A percentile compares a stretch with the other conserved stretches of the same genome.
phyloP scores from a whole-genome alignment of 805 yeast species.

The Brettanomyces anomalus region DNA sequence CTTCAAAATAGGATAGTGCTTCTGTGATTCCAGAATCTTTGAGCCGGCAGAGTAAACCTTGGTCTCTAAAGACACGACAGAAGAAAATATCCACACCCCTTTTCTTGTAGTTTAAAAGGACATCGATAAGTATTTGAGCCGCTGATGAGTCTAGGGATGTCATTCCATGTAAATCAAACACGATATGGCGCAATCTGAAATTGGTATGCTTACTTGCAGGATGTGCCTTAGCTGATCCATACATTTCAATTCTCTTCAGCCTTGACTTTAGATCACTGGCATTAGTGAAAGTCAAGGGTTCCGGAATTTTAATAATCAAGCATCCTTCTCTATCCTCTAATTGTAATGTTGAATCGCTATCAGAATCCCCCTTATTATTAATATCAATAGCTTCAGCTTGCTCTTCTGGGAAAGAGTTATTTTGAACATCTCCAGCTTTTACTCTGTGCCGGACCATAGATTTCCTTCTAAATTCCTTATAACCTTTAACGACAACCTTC shows the following conservation, averaged over 20 bases:
- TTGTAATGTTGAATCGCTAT: slow-evolving; percentile 12
- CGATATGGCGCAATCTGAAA: slow-evolving; percentile 42
- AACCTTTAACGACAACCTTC: slow-evolving; percentile 18
- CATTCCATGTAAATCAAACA: slow-evolving; percentile 80
- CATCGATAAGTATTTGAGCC: slow-evolving; percentile 57
- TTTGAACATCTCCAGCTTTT: neutral
- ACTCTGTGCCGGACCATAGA: slow-evolving; percentile 5
- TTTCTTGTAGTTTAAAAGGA: slow-evolving; percentile 45
- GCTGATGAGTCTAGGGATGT: slow-evolving; percentile 73
- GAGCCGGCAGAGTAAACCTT: slow-evolving; percentile 40
- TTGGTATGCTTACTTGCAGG: slow-evolving; percentile 39
- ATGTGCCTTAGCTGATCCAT: slow-evolving; percentile 67
- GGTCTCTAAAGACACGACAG: slow-evolving; percentile 46
- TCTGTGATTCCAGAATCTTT: slow-evolving; percentile 45
- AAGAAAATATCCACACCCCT: slow-evolving; percentile 51
- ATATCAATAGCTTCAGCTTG: neutral
- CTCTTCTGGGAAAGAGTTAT: neutral
- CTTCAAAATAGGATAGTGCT: slow-evolving; percentile 20
- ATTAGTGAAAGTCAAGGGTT: slow-evolving; percentile 83
- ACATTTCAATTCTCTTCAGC: slow-evolving; percentile 60
- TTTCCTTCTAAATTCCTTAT: slow-evolving; percentile 17
- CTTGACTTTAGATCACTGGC: slow-evolving; percentile 66
- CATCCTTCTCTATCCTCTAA: slow-evolving; percentile 56
- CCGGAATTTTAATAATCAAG: slow-evolving; percentile 73
- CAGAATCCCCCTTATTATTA: neutral